Conservation (phyloP, 495 filamentous ascomycete genomes). For the Aspergillus hancockii region DNA sequence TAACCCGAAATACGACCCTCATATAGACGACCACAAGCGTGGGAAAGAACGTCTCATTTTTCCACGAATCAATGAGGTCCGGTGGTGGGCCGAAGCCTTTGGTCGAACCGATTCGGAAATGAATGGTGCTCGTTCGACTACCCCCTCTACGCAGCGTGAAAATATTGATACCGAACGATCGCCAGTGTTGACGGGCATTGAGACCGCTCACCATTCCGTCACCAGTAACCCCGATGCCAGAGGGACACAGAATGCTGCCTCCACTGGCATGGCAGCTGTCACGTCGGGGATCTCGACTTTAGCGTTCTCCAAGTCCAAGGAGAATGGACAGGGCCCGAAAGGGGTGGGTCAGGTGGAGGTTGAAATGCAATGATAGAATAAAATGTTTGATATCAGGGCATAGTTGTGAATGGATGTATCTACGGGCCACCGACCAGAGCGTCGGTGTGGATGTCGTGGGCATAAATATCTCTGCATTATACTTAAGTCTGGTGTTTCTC, state of each 20-base stretch:
- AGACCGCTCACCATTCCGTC: slow-evolving; percentile 41
- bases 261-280: slow-evolving; percentile 37
- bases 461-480: neutral
- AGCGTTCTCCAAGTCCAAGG: slow-evolving; percentile 32
- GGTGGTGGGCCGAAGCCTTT: slow-evolving; percentile 94
- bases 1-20: slow-evolving; percentile 75
- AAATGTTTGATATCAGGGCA: neutral
- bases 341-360: slow-evolving; percentile 43
- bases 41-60: slow-evolving; percentile 84
- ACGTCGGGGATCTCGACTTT: slow-evolving; percentile 46
- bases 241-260: slow-evolving; percentile 26
- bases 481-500: neutral
- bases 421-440: neutral
- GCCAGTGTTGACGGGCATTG: slow-evolving; percentile 49
- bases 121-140: slow-evolving; percentile 62
- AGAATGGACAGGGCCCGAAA: slow-evolving; percentile 19
- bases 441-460: neutral
- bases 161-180: slow-evolving; percentile 21
- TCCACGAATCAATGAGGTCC: slow-evolving; percentile 64
- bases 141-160: slow-evolving; percentile 18
- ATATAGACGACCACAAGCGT: slow-evolving; percentile 72
- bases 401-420: slow-evolving; percentile 1
- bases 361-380: slow-evolving; percentile 46
- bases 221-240: slow-evolving; percentile 28
- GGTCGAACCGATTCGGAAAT: slow-evolving; percentile 85